A percentile compares a stretch with the other conserved stretches of the same genome.
Evolutionary conservation across 139 green algal species (phyloP).

Genomic region (Coccomyxa sp.): DNA sequence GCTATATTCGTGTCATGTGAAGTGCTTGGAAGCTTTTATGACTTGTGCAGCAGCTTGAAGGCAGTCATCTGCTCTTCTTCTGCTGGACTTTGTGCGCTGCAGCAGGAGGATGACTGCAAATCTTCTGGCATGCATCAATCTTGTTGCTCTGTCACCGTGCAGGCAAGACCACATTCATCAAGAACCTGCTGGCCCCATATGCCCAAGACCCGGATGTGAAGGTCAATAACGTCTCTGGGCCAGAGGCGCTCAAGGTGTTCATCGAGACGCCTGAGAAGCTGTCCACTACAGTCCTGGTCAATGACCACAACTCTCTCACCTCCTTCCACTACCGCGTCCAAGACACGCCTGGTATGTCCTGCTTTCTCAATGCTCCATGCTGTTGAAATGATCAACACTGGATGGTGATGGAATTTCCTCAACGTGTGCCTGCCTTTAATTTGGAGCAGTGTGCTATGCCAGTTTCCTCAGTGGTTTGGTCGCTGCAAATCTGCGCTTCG

Average conservation of each 20-base stretch:
- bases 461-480: too few relatives aligned
- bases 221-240: constrained; percentile 29
- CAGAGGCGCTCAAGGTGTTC: constrained; percentile 20
- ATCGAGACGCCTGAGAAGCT: constrained; percentile 19
- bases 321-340: constrained; percentile 27
- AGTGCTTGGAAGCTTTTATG: too few relatives aligned
- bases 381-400: background rate
- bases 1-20: too few relatives aligned
- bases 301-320: constrained; percentile 19
- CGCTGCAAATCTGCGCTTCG: too few relatives aligned
- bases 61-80: too few relatives aligned
- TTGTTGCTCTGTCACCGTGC: background rate
- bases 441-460: too few relatives aligned
- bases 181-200: constrained; percentile 51
- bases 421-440: too few relatives aligned
- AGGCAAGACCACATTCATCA: constrained; percentile 52
- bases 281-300: constrained; percentile 22
- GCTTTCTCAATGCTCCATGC: background rate
- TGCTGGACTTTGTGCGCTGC: too few relatives aligned
- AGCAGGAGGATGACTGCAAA: too few relatives aligned
- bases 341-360: constrained; percentile 20
- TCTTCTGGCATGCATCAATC: too few relatives aligned
- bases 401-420: too few relatives aligned
- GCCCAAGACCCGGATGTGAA: constrained; percentile 32
- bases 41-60: too few relatives aligned